phyloP scores from a whole-genome alignment of 2,329 filamentous ascomycete genomes.

The Zalaria sp. region DNA sequence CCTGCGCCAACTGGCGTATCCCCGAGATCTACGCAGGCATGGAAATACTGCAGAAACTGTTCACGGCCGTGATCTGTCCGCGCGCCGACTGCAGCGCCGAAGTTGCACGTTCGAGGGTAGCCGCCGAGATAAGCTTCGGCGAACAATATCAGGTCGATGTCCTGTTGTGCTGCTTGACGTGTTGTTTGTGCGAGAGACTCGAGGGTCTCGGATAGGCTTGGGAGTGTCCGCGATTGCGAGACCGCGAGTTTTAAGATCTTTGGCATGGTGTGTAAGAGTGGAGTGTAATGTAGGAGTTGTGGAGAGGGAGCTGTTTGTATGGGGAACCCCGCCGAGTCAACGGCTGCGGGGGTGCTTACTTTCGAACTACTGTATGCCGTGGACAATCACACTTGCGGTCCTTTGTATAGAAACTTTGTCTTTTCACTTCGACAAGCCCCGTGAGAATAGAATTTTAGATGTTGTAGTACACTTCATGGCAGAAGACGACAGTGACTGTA shows the following conservation, averaged over 20 bases:
- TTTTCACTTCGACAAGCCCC: too few relatives aligned
- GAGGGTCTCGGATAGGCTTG: conserved; percentile 45
- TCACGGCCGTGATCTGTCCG: conserved; percentile 59
- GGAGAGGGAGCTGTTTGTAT: too few relatives aligned
- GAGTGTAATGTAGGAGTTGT: too few relatives aligned
- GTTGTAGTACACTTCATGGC: too few relatives aligned
- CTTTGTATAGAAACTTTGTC: too few relatives aligned
- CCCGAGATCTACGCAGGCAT: conserved; percentile 65
- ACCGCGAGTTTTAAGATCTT: conserved; percentile 31
- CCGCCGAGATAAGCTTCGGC: conserved; percentile 88
- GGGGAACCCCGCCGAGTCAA: too few relatives aligned
- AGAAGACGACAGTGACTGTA: too few relatives aligned
- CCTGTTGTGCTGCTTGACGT: conserved; percentile 43
- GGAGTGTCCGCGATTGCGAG: conserved; percentile 33
- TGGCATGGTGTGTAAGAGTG: conserved; percentile 18
- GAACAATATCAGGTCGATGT: conserved; percentile 63
- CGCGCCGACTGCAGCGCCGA: conserved; percentile 60
- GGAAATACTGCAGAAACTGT: conserved; percentile 71
- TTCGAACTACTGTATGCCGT: too few relatives aligned
- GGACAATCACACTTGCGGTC: too few relatives aligned
- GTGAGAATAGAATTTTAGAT: too few relatives aligned
- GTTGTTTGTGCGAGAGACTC: conserved; percentile 50
- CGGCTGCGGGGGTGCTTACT: too few relatives aligned
- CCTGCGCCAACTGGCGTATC: conserved; percentile 62
- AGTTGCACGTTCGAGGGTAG: conserved; percentile 69